Base-by-base conservation (phyloP, 2,329 filamentous ascomycete genomes). In the Phyllosticta ampelicida region DNA sequence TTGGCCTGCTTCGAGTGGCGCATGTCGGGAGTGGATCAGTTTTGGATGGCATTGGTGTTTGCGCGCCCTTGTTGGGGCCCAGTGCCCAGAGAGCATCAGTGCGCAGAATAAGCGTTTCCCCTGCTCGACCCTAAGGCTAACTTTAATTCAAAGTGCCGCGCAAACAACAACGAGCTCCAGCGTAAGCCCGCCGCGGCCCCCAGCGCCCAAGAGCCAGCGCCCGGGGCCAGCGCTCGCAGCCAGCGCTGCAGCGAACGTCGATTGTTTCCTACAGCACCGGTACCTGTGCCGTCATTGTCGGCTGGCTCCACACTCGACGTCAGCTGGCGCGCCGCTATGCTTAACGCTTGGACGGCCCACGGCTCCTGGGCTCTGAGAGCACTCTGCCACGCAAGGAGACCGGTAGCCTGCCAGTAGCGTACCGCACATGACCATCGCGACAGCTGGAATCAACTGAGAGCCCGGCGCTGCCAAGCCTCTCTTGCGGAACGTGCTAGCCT, bases 1-100 rank as follows among this genome's bases (percentile, higher is more conserved):
- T 55, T 59, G 57, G 57, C 57, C 50, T 59, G 57, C 57, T 55
- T 48, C 30, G 54, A 59, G 56, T 59, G 56, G 56, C 56, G 56
- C 56, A 58, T 53, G 50, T 50, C 55, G 55, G 51, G 36, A 48
- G 55, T 58, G 55, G 55, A 58, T 58, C 55, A 57, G 55, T 50
- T 57, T 52, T 57, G 48, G 49, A 44, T 44, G 54, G 54, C 19
- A 29, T 21, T 51, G 54, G 26, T 26, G 23, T 48, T 21, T 26
- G 21, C 36, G 36, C 18, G 36, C 36, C 13, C 49, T 26, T 26
- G 23, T 29, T 52, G 50, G 51, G 16, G 19, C 19, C 49, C 18
- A 21, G 19, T 51, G 49, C 49, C 49, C 49, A 51, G 49, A 26
- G n/a, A 19, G 48, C 18, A 30, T 21, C 53, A 20, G 54, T 20